A percentile compares a stretch with the other conserved stretches of the same genome.
These are phyloP conservation scores for Penicillium angulare DNA, from an alignment of 495 filamentous ascomycete species.

Conservation along the genomic window DNA sequence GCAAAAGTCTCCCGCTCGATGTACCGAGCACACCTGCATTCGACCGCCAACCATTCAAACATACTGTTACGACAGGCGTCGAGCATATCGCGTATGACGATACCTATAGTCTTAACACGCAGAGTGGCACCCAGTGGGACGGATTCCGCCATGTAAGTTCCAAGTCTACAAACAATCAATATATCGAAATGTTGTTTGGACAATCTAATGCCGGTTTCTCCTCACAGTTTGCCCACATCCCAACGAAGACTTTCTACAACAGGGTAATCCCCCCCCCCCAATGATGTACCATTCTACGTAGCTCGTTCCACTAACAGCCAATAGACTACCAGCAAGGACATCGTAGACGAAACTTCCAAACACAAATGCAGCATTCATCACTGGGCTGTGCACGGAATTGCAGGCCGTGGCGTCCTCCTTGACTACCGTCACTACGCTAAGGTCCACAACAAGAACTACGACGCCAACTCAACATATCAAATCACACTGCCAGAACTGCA, in stretches of 20 bases:
- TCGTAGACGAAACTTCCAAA: conserved; percentile 45
- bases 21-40: conserved; percentile 51
- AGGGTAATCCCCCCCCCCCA: conserved; percentile 18
- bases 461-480: conserved; percentile 57
- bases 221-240: conserved; percentile 39
- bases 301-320: neutral
- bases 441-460: conserved; percentile 43
- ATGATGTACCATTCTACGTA: neutral
- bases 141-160: conserved; percentile 60
- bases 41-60: conserved; percentile 49
- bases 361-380: conserved; percentile 49
- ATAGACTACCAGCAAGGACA: conserved; percentile 43
- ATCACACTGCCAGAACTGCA: conserved; percentile 60
- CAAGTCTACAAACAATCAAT: neutral
- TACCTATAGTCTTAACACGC: conserved; percentile 66
- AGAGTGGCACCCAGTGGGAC: conserved; percentile 74
- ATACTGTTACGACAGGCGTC: conserved; percentile 46
- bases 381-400: conserved; percentile 46
- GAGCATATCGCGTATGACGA: conserved; percentile 55
- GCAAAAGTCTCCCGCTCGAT: conserved; percentile 52
- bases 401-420: conserved; percentile 49
- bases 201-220: too few relatives aligned
- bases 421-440: conserved; percentile 46
- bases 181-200: too few relatives aligned
- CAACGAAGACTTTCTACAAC: conserved; percentile 53